Evolutionary conservation across 805 yeast species (phyloP).

Genomic region (Candida ulmi): DNA sequence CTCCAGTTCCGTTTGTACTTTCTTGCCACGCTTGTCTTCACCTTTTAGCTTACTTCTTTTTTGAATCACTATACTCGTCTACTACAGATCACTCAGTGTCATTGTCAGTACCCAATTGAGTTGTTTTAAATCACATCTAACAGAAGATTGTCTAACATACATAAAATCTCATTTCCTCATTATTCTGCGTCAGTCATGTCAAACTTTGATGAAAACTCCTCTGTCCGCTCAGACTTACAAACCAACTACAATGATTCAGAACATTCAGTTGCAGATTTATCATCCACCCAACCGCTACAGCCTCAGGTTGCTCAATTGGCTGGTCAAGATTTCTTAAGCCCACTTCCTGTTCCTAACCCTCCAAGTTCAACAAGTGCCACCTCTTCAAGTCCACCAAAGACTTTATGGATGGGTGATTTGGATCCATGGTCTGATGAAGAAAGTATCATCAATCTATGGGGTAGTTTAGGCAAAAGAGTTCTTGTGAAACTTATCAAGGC

Average conservation of each 20-base stretch:
- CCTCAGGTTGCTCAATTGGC: constrained; percentile 20
- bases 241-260: neutral
- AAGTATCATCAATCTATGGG: constrained; percentile 56
- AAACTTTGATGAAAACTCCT: neutral
- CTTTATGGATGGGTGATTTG: constrained; percentile 86
- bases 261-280: neutral
- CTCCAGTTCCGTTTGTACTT: no score
- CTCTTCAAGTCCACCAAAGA: constrained; percentile 48
- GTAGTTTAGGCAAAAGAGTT: constrained; percentile 47
- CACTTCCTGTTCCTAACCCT: constrained; percentile 42
- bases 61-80: no score
- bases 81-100: no score
- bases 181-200: neutral
- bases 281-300: constrained; percentile 4
- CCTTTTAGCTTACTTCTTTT: no score
- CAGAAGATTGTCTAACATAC: no score
- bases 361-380: constrained; percentile 47
- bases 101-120: no score
- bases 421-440: constrained; percentile 75
- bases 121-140: no score
- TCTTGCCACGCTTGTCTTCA: no score
- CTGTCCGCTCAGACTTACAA: neutral
- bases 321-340: constrained; percentile 20
- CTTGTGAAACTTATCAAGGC: constrained; percentile 61
- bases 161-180: no score